phyloP scores from a whole-genome alignment of 257 asterid species.

The Jacaranda mimosifolia region DNA sequence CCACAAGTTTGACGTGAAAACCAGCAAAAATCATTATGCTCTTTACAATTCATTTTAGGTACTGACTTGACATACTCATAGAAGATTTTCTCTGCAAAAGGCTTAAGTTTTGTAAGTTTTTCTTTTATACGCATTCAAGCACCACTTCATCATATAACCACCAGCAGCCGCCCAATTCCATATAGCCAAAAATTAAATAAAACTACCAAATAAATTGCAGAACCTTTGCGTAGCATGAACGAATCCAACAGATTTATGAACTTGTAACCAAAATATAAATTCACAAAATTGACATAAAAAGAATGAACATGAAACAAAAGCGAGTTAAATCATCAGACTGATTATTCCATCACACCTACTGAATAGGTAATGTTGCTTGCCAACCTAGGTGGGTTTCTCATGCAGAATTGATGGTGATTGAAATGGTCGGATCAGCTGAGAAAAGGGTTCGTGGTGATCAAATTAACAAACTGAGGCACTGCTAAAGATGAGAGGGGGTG shows the following conservation, averaged over 20 bases:
- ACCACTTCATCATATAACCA: background rate
- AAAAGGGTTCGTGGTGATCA: background rate
- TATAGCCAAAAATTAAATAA: background rate
- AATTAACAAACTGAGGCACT: background rate
- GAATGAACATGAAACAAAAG: background rate
- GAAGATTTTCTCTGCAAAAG: background rate
- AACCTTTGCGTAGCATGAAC: background rate
- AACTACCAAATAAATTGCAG: background rate
- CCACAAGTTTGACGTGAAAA: too few species aligned
- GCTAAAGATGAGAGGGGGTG: background rate
- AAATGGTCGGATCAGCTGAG: background rate
- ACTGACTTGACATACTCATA: background rate
- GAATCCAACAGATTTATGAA: constrained; percentile 1
- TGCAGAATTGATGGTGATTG: background rate
- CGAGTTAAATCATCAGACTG: background rate
- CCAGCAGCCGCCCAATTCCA: background rate
- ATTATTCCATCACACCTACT: background rate
- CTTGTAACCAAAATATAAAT: background rate
- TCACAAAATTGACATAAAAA: background rate
- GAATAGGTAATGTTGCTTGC: background rate
- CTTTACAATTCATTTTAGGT: background rate
- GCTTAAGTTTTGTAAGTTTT: too few species aligned
- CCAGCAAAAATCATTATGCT: too few species aligned
- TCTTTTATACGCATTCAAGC: background rate
- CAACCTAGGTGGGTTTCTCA: background rate